Evolutionary conservation across 2,329 filamentous ascomycete genomes (phyloP).

Genomic region (Lasiodiplodia gonubiensis): DNA sequence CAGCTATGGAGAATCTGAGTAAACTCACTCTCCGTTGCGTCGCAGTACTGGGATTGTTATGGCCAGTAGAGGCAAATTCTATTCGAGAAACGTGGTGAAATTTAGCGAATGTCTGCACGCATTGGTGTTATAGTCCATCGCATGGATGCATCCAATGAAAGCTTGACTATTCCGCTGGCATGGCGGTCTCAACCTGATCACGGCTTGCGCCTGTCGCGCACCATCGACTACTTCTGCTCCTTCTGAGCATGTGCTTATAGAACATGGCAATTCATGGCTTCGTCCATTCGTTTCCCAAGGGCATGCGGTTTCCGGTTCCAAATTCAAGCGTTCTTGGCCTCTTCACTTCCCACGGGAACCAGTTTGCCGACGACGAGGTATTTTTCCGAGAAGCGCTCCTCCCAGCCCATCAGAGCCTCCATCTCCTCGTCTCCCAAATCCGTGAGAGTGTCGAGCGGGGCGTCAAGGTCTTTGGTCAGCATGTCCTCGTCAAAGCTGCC

Average conservation of each 20-base stretch:
- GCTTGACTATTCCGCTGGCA: not conserved
- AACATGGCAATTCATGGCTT: not conserved
- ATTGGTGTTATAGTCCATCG: not conserved
- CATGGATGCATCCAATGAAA: not conserved
- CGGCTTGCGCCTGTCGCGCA: not conserved
- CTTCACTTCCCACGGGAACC: slow-evolving; percentile 67
- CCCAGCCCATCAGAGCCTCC: slow-evolving; percentile 87
- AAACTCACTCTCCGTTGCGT: not conserved
- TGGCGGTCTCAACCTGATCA: not conserved
- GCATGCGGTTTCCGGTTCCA: not conserved
- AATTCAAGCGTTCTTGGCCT: slow-evolving; percentile 50
- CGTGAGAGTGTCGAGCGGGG: slow-evolving; percentile 76
- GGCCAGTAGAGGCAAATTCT: not conserved
- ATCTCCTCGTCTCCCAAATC: slow-evolving; percentile 76
- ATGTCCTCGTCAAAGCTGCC: slow-evolving; percentile 95
- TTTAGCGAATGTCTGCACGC: not conserved
- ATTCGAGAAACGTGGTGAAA: not conserved
- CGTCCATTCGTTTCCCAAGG: not conserved
- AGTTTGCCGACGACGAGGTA: slow-evolving; percentile 93
- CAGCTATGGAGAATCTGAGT: not conserved
- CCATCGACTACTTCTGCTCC: not conserved
- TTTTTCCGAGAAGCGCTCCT: slow-evolving; percentile 91
- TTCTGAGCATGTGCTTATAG: not conserved
- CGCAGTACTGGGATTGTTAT: not conserved
- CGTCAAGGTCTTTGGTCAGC: slow-evolving; percentile 89